Evolutionary conservation across 345 rosid genomes (phyloP).

Genomic region (Theobroma cacao): DNA sequence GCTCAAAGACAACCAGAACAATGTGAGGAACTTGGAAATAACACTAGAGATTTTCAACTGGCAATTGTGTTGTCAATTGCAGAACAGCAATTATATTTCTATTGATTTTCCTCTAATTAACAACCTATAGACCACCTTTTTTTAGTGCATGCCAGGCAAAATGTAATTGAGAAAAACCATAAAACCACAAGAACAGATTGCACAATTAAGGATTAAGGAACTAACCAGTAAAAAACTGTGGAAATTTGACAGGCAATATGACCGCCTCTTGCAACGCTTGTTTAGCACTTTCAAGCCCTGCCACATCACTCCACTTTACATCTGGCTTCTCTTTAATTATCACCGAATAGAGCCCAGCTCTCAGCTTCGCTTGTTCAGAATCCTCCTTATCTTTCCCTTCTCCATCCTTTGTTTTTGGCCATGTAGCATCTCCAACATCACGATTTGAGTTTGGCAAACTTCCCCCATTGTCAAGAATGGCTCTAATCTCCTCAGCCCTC

Average conservation of each 20-base stretch:
- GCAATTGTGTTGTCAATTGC: too few species aligned
- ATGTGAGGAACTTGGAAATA: not conserved
- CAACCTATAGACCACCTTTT: too few species aligned
- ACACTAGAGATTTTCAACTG: not conserved
- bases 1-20: not conserved
- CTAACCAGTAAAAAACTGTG: constrained; percentile 92
- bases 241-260: constrained; percentile 88
- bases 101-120: not conserved
- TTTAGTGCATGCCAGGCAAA: not conserved
- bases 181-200: not conserved
- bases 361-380: constrained; percentile 74
- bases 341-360: constrained; percentile 81
- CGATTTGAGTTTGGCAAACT: constrained; percentile 69
- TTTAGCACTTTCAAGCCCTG: constrained; percentile 93
- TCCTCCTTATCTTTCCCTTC: constrained; percentile 70
- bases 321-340: constrained; percentile 88
- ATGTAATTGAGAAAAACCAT: not conserved
- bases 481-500: constrained; percentile 96
- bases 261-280: constrained; percentile 94
- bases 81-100: too few species aligned
- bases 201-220: not conserved
- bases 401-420: constrained; percentile 76
- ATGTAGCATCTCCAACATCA: constrained; percentile 71
- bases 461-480: constrained; percentile 84
- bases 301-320: constrained; percentile 88